Evolutionary conservation across 169 alveolate species (phyloP).

Genomic region (Plasmodium vinckei): DNA sequence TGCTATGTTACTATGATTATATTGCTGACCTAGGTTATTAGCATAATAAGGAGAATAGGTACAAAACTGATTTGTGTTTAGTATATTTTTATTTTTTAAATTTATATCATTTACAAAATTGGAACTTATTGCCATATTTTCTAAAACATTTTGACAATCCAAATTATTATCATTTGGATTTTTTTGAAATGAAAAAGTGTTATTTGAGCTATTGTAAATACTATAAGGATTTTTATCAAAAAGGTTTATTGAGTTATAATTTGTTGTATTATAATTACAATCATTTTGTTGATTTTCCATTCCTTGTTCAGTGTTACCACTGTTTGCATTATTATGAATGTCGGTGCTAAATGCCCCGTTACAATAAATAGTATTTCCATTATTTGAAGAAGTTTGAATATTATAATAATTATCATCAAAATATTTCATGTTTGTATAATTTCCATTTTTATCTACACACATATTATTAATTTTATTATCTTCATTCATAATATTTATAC

Average conservation of each 20-base stretch:
- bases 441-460: constrained; percentile 5
- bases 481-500: neutral
- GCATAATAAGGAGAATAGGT: too few relatives aligned
- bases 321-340: neutral
- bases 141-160: neutral
- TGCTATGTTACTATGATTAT: too few relatives aligned
- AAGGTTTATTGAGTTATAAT: neutral
- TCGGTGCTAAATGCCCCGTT: too few relatives aligned
- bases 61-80: too few relatives aligned
- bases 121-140: constrained; percentile 2
- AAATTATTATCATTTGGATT: constrained; percentile 23
- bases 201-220: constrained; percentile 9
- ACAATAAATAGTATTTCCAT: neutral
- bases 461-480: neutral
- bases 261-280: constrained; percentile 2
- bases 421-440: neutral
- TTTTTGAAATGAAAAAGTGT: constrained; percentile 16
- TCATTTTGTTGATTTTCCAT: neutral
- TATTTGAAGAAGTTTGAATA: constrained; percentile 15
- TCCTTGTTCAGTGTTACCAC: neutral
- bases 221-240: constrained; percentile 4
- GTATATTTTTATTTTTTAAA: neutral
- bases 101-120: neutral
- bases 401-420: constrained; percentile 2
- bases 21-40: too few relatives aligned